Evolutionary conservation across 1,284 basidiomycete genomes (phyloP), one percentile per base, ranked within the genome.

Genomic region (Ustilago tritici): DNA sequence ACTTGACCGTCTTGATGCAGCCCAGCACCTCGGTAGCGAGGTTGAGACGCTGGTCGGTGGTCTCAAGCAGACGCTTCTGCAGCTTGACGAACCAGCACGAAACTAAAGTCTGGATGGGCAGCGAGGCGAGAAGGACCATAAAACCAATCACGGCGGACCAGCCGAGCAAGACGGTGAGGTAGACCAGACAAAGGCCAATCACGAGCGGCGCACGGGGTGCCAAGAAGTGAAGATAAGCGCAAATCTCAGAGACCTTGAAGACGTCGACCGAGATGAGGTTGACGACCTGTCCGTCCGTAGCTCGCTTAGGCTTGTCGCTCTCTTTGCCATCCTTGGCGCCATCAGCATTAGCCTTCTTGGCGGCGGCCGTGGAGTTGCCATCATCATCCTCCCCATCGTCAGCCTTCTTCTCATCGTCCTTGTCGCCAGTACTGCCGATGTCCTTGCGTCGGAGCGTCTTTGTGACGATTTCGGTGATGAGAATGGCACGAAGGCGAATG

Each of bases 1-100:
- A 88, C 86, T 92, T 92, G 85, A 89, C 86, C 38, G 87, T 87
- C 69, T 89, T 88, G 84, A 90, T 88, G 62, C 88, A 87, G 17
- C 85, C 80, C 58, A 90, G 88, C 47, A 90, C 88, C 76, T 90
- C 90, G 36, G 88, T 89, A 12, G 88, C 88, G 11, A 88, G 82
- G 61, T 88, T 88, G 50, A 90, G 86, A 23, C 90, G 87, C 35
- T 86, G 86, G 78, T 90, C 90, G 2, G 89, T 89, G 5, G 89
- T 89, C 34, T 85, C 84, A 65, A 90, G 83, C 38, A 88, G 78
- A 65, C 83, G 78, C 64, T 84, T 84, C 79, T 89, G 89, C 61
- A 88, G 86, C 57, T 84, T 78, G 55, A 88, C 87, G 79, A 88
- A 89, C 36, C 88, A 78, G 28, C 85, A 79, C 15, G 87, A 87